Evolutionary conservation across 164 flowering plant species (phyloP).

Genomic region (Paratinospora sagittata): DNA sequence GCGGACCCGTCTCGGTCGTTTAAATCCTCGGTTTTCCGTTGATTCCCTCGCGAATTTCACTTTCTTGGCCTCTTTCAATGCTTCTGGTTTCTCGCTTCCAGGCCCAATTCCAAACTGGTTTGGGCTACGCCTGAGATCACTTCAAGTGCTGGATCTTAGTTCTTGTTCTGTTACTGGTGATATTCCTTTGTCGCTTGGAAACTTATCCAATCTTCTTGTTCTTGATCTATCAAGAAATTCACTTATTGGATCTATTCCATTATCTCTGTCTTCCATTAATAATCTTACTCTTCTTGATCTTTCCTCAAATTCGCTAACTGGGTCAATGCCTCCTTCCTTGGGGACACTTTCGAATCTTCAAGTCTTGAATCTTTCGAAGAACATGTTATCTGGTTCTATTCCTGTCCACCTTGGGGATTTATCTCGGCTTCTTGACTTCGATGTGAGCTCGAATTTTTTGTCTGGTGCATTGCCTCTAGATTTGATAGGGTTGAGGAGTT

Average conservation of each 20-base stretch:
- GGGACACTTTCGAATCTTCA: constrained; percentile 31
- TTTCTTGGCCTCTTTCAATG: constrained; percentile 42
- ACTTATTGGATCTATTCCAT: constrained; percentile 38
- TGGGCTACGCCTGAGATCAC: constrained; percentile 32
- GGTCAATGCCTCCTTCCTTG: constrained; percentile 39
- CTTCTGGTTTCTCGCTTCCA: constrained; percentile 56
- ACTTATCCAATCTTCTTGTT: constrained; percentile 21
- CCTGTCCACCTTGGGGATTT: constrained; percentile 54
- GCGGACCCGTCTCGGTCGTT: constrained; percentile 41
- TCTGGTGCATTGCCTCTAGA: constrained; percentile 48
- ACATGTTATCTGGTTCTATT: constrained; percentile 40
- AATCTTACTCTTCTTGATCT: constrained; percentile 32
- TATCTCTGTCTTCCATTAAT: constrained; percentile 20
- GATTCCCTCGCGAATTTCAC: constrained; percentile 57
- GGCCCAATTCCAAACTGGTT: constrained; percentile 75
- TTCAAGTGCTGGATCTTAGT: constrained; percentile 65
- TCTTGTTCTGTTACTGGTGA: constrained; percentile 42
- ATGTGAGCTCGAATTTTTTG: constrained; percentile 52
- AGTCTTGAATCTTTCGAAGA: constrained; percentile 45
- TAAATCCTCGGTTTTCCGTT: constrained; percentile 46
- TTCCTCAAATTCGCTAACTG: constrained; percentile 40
- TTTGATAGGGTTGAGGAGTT: constrained; percentile 38
- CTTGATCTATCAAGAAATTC: constrained; percentile 38
- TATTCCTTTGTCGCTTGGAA: constrained; percentile 39
- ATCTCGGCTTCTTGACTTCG: constrained; percentile 46